Evolutionary conservation across 345 rosid genomes (phyloP), one percentile per base, ranked within the genome.

Genomic region (Erucastrum elatum): DNA sequence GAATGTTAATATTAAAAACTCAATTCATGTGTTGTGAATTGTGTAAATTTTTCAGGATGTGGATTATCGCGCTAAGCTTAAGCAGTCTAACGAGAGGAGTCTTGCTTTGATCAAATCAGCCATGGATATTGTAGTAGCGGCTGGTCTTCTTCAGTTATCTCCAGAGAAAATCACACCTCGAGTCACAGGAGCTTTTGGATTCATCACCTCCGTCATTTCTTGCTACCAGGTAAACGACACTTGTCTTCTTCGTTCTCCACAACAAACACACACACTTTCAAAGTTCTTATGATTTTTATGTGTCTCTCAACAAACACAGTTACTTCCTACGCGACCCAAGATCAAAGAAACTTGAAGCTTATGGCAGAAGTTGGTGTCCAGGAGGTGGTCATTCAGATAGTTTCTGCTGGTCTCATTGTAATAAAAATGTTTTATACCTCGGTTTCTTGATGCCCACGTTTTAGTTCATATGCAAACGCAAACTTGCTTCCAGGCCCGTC

Each of bases 151-250:
- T 80, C 97, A 93, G 78, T 76, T 93, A 84, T 83, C 89, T 58
- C 99, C 98, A 33, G 81, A 86, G 88, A 93, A 90, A 81, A 89
- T 93, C 62, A 95, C 87, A 75, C 96, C 99, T 70, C 99, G 98
- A 58, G 94, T 91, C 31, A 93, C 97, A 0, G 99, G 99, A 67
- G 98, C 90, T 55, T 84, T 90, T 60, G 98, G 97, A 82, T 90
- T 95, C 77, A 80, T 66, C 80, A 84, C 86, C 62, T 93, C 99
- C 61, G 82, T 93, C 64, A 93, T 95, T 74, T 90, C 99, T 34
- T 95, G 97, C 78, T 95, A 93, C 84, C 99, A 95, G 80, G 84
- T 81, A 81, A 59, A 63, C 31, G 13, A 63, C 53, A 55, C 41
- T 63, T 63, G 5, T 66, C 71, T 35, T 51, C 35, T 16, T 64